Evolutionary conservation across 2,329 filamentous ascomycete genomes (phyloP).

Genomic region (Aspergillus clavatus): DNA sequence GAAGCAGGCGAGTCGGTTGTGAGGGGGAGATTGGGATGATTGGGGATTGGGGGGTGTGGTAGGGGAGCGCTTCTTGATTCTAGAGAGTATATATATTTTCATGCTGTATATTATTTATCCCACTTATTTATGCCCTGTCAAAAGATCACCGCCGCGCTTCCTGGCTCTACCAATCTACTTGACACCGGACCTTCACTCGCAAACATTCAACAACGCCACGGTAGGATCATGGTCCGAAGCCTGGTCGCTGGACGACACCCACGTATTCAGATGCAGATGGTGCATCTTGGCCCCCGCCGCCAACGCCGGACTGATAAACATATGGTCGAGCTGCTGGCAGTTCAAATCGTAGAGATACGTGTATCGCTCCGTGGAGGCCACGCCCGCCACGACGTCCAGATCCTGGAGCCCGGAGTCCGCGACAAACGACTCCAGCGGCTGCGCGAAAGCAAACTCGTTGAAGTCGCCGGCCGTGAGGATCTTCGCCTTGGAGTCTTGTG

Average conservation of each 20-base stretch:
- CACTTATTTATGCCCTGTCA: no score
- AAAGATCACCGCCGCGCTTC: no score
- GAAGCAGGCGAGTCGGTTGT: no score
- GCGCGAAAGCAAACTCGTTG: constrained; percentile 65
- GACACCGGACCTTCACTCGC: no score
- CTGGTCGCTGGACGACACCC: constrained; percentile 54
- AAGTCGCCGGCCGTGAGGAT: constrained; percentile 64
- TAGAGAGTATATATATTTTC: no score
- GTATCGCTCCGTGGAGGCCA: constrained; percentile 57
- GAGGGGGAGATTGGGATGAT: no score
- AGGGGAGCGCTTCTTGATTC: no score
- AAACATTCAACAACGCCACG: constrained; percentile 60
- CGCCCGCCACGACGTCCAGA: constrained; percentile 55
- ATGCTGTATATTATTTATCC: no score
- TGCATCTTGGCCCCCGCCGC: constrained; percentile 43
- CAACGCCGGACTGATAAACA: constrained; percentile 58
- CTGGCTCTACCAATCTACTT: no score
- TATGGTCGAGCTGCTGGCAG: constrained; percentile 65
- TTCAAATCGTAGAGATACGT: constrained; percentile 68
- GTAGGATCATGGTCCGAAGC: constrained; percentile 67
- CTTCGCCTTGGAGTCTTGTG: constrained; percentile 51
- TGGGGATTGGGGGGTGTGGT: no score
- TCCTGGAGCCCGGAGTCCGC: constrained; percentile 54
- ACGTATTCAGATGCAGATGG: constrained; percentile 68
- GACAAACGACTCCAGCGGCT: constrained; percentile 54